These are phyloP conservation scores for Kockiozyma suomiensis DNA, from an alignment of 805 yeast genomes.

Conservation along the genomic window DNA sequence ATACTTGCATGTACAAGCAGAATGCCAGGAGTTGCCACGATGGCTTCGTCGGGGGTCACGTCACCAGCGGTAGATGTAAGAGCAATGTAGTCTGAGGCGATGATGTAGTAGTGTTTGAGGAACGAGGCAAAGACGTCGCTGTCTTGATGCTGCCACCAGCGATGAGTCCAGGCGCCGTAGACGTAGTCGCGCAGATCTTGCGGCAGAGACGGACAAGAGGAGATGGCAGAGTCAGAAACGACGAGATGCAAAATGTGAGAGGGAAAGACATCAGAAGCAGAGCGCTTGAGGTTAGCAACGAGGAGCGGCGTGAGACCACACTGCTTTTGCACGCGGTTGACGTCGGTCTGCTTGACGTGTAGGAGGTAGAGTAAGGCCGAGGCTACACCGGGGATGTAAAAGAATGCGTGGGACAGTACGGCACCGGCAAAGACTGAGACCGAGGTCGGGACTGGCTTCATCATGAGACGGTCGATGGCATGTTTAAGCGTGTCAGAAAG, in stretches of 20 bases:
- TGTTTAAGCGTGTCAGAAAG: conserved; percentile 58
- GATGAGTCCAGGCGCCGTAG: conserved; percentile 44
- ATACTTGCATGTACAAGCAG: conserved; percentile 38
- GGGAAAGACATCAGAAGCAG: conserved; percentile 34
- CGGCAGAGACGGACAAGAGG: conserved; percentile 28
- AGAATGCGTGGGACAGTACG: conserved; percentile 64
- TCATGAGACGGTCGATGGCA: conserved; percentile 52
- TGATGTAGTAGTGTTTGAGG: conserved; percentile 46
- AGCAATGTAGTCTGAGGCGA: conserved; percentile 38
- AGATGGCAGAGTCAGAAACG: conserved; percentile 27
- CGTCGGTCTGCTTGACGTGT: conserved; percentile 37
- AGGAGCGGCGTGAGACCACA: conserved; percentile 5
- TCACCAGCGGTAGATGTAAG: conserved; percentile 32
- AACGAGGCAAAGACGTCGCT: conserved; percentile 47
- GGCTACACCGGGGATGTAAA: conserved; percentile 57
- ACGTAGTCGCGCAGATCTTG: conserved; percentile 28
- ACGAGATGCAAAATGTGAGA: conserved; percentile 37
- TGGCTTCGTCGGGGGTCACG: conserved; percentile 28
- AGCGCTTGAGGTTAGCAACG: background rate
- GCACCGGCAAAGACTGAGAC: conserved; percentile 70
- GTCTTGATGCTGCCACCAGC: conserved; percentile 42
- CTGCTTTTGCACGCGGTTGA: conserved; percentile 36
- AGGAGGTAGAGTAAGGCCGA: conserved; percentile 45
- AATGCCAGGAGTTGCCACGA: conserved; percentile 42
- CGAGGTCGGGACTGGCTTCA: conserved; percentile 58